Evolutionary conservation across 1,284 basidiomycete species (phyloP).

Genomic region (Sporisorium graminicola): DNA sequence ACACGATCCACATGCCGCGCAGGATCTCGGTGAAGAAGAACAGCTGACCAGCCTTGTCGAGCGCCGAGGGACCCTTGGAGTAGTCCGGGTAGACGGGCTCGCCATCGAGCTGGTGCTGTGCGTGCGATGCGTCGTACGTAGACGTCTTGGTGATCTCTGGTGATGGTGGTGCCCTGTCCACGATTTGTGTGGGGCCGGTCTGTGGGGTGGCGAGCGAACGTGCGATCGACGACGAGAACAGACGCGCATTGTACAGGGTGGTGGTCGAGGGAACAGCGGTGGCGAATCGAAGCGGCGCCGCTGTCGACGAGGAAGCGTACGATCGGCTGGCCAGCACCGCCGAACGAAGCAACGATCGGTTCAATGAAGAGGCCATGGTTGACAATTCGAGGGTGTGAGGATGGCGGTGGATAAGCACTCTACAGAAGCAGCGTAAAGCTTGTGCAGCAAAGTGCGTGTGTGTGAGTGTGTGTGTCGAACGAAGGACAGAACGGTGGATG

Average conservation of each 20-base stretch:
- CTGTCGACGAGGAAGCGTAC: constrained; percentile 33
- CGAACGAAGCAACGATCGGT: constrained; percentile 50
- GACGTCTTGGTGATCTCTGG: constrained; percentile 41
- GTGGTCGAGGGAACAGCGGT: constrained; percentile 32
- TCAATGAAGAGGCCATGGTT: constrained; percentile 47
- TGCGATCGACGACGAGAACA: constrained; percentile 47
- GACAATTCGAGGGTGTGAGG: background rate
- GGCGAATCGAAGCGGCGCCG: constrained; percentile 39
- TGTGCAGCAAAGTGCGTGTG: background rate
- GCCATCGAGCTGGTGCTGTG: constrained; percentile 28
- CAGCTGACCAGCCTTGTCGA: constrained; percentile 91
- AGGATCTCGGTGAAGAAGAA: constrained; percentile 99
- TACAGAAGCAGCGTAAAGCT: background rate
- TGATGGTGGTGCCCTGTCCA: constrained; percentile 22
- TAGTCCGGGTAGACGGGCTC: constrained; percentile 67
- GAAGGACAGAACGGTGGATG: constrained; percentile 1
- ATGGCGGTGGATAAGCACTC: background rate
- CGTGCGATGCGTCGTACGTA: constrained; percentile 35
- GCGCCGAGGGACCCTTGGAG: constrained; percentile 76
- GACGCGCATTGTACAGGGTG: constrained; percentile 36
- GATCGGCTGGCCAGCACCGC: constrained; percentile 47
- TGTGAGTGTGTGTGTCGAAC: no score
- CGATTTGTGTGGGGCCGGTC: constrained; percentile 46
- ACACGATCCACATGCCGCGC: constrained; percentile 98
- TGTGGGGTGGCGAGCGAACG: constrained; percentile 49